A percentile compares a stretch with the other conserved stretches of the same genome.
Conservation (phyloP, 805 yeast genomes). For the Monosporozyma unispora region DNA sequence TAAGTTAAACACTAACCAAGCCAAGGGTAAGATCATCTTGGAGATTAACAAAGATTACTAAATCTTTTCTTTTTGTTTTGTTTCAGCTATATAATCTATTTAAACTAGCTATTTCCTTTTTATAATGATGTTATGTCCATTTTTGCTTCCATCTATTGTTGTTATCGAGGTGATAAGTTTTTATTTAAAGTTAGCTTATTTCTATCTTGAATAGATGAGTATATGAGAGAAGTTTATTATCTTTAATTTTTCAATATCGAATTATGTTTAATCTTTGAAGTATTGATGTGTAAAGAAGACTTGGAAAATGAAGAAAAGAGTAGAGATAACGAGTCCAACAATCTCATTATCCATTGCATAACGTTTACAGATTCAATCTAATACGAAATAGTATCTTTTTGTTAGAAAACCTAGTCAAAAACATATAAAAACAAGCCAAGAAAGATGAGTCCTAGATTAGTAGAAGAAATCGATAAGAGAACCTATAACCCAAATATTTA, state of each 20-base stretch:
- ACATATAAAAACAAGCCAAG: too few relatives aligned
- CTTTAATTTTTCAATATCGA: neutral
- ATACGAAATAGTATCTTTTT: too few relatives aligned
- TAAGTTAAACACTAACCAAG: slow-evolving; percentile 36
- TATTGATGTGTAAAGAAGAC: neutral
- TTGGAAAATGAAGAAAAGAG: neutral
- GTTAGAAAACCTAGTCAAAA: too few relatives aligned
- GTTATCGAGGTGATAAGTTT: too few relatives aligned
- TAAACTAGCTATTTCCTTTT: too few relatives aligned
- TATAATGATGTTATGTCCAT: too few relatives aligned
- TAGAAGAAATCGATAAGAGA: slow-evolving; percentile 28
- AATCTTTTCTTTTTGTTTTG: neutral
- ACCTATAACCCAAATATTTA: slow-evolving; percentile 29
- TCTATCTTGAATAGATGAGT: too few relatives aligned
- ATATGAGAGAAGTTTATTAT: too few relatives aligned
- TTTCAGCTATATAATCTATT: neutral
- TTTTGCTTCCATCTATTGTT: too few relatives aligned
- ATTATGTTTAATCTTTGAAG: neutral
- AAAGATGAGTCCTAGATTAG: slow-evolving; percentile 6
- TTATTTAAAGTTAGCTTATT: too few relatives aligned
- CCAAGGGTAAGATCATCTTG: slow-evolving; percentile 55
- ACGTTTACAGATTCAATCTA: too few relatives aligned
- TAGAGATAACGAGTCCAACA: neutral
- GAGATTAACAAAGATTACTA: neutral
- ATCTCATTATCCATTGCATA: too few relatives aligned